Evolutionary conservation across 495 filamentous ascomycete genomes (phyloP).

Genomic region (Podospora fimiseda): DNA sequence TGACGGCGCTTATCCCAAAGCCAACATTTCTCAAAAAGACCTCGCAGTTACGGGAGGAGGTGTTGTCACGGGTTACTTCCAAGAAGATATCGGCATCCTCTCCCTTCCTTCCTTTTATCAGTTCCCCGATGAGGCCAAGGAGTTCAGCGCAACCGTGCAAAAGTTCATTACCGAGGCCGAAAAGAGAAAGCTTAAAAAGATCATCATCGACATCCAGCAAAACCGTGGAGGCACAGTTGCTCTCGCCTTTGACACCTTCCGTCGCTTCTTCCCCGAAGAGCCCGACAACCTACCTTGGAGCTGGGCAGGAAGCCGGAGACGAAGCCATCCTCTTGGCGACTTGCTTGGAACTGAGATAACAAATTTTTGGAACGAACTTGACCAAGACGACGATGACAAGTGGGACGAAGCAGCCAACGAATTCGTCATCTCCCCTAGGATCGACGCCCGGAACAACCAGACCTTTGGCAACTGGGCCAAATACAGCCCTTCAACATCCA

Average conservation of each 20-base stretch:
- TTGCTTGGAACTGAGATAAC: constrained; percentile 39
- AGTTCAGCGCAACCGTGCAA: constrained; percentile 33
- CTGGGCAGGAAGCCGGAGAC: constrained; percentile 39
- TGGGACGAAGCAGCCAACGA: constrained; percentile 16
- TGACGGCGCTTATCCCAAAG: constrained; percentile 24
- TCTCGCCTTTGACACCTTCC: constrained; percentile 44
- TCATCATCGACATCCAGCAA: constrained; percentile 48
- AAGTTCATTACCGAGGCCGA: constrained; percentile 38
- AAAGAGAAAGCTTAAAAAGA: constrained; percentile 31
- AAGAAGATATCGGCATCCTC: constrained; percentile 43
- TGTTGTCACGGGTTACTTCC: constrained; percentile 37
- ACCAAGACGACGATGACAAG: constrained; percentile 5
- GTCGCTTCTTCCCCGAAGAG: constrained; percentile 46
- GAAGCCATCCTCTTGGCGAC: constrained; percentile 36
- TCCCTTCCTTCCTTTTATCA: constrained; percentile 45
- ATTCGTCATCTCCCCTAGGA: constrained; percentile 36
- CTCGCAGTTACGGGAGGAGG: constrained; percentile 29
- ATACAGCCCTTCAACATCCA: constrained; percentile 39
- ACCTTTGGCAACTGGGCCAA: constrained; percentile 51
- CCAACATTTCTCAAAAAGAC: constrained; percentile 30
- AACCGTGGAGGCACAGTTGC: constrained; percentile 29
- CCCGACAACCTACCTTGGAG: constrained; percentile 16
- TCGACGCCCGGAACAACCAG: constrained; percentile 38
- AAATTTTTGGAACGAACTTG: constrained; percentile 19
- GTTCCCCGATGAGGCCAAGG: constrained; percentile 21